A percentile compares a stretch with the other conserved stretches of the same genome.
Conservation (phyloP, 805 yeast species). For the Naumovozyma baii region DNA sequence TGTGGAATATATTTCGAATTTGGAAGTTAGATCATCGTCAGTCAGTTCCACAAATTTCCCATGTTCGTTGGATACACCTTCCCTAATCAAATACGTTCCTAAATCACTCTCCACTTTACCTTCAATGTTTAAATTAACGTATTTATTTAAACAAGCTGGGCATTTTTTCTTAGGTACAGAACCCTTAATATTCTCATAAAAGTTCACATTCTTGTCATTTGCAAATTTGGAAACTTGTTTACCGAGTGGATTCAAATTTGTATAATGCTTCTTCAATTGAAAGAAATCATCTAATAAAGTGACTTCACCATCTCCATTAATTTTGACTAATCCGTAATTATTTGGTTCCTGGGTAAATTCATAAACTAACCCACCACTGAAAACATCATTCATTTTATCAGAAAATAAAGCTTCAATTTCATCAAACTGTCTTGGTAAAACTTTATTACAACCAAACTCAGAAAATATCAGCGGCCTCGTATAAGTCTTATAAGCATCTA, state of each 20-base stretch:
- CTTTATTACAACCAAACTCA: slow-evolving; percentile 85
- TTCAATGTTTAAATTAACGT: slow-evolving; percentile 36
- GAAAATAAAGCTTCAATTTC: slow-evolving; percentile 68
- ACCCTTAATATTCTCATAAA: neutral
- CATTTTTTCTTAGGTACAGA: neutral
- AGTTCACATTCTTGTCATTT: neutral
- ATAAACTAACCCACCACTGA: slow-evolving; percentile 79
- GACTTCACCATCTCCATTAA: slow-evolving; percentile 35
- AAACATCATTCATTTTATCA: slow-evolving; percentile 58
- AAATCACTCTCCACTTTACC: slow-evolving; percentile 33
- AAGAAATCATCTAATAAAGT: slow-evolving; percentile 40
- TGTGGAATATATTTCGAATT: slow-evolving; percentile 34
- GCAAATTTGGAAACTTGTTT: slow-evolving; percentile 24
- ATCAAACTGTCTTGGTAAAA: slow-evolving; percentile 67
- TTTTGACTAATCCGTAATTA: slow-evolving; percentile 64
- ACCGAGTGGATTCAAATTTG: neutral
- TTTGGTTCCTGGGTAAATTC: slow-evolving; percentile 74
- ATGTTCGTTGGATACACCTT: slow-evolving; percentile 38
- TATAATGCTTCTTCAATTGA: slow-evolving; percentile 39
- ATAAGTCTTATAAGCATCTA: slow-evolving; percentile 57
- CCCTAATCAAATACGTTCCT: slow-evolving; percentile 37
- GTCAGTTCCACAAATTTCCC: slow-evolving; percentile 44
- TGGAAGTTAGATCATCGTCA: slow-evolving; percentile 36
- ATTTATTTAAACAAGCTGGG: slow-evolving; percentile 30
- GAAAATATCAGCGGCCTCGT: slow-evolving; percentile 77